These are phyloP conservation scores for Aspergillus conjunctus DNA, from an alignment of 495 filamentous ascomycete species.

Conservation along the genomic window DNA sequence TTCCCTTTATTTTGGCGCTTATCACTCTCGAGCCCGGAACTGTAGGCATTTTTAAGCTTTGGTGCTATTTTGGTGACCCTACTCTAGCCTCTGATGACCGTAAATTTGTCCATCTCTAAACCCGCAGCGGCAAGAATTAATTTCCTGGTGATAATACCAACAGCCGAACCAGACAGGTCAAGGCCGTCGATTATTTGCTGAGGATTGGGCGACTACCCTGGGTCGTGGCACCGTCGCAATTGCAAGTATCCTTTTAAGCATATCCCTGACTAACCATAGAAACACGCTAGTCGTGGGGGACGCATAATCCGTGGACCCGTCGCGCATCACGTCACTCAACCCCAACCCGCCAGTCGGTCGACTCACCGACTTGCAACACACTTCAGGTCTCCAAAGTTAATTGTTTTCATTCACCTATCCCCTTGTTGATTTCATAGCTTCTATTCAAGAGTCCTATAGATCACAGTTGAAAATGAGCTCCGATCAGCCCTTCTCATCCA, in stretches of 20 bases:
- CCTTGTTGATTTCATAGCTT: not conserved
- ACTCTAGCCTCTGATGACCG: too few relatives aligned
- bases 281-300: not conserved
- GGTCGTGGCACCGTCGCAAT: not conserved
- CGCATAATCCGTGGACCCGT: too few relatives aligned
- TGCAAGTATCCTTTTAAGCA: not conserved
- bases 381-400: too few relatives aligned
- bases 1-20: too few relatives aligned
- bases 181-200: not conserved
- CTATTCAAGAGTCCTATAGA: not conserved
- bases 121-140: not conserved
- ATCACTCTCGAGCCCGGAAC: too few relatives aligned
- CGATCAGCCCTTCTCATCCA: conserved; percentile 8
- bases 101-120: not conserved
- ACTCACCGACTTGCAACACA: too few relatives aligned
- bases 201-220: not conserved
- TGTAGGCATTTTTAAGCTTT: too few relatives aligned
- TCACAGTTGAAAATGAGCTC: conserved; percentile 10
- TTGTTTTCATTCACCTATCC: not conserved
- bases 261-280: not conserved
- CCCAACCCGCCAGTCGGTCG: not conserved
- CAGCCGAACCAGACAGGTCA: not conserved
- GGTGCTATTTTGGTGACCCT: too few relatives aligned
- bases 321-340: not conserved
- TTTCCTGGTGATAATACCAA: not conserved